Base-by-base conservation (phyloP, 148 eudicot genomes). In the Nyssa sinensis region DNA sequence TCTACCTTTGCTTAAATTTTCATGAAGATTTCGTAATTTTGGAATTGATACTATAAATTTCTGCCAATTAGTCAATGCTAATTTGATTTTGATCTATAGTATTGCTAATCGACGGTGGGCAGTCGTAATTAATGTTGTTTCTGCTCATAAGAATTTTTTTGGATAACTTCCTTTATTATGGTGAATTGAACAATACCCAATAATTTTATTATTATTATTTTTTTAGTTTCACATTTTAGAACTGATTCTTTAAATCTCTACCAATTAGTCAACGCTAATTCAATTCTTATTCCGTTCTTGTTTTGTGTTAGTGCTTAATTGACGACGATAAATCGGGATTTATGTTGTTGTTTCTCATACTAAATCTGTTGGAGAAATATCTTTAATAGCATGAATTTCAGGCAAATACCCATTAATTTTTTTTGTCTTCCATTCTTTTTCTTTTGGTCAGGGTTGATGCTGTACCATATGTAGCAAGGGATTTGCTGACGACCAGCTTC, bases 371-470 rank as follows among this genome's bases (percentile, higher is more conserved):
- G 57, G 4, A 37, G 17, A 55, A 3, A 3, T 55, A 24, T 24
- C 1, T 55, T n/a, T 13, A 55, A 55, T 55, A 21, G 59, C 59
- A 55, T 55, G 59, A 55, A 6, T 55, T 55, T 55, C 59, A 55
- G 59, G 59, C 59, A 37, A 55, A 55, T 55, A 55, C 59, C 59
- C 59, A 55, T 55, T 49, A 5, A 19, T 13, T 44, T 44, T 0
- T n/a, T 55, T 55, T 3, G 59, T 55, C 0, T 55, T 23, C 21
- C 25, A n/a, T 55, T 55, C 6, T 55, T n/a, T 55, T 55, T 3
- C 16, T 55, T 55, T 55, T 55, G 59, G 59, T 55, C 59, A 55
- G 59, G 57, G 59, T 55, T 55, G 59, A 55, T n/a, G 59, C 59
- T 19, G 59, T 55, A 55, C 59, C 59, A 19, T 55, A 55, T 55